Percentiles rank a stretch among this genome's conserved stretches.
These are phyloP conservation scores for Calonectria pseudoreteaudii DNA, from an alignment of 2,329 filamentous ascomycete species.

Conservation along the genomic window DNA sequence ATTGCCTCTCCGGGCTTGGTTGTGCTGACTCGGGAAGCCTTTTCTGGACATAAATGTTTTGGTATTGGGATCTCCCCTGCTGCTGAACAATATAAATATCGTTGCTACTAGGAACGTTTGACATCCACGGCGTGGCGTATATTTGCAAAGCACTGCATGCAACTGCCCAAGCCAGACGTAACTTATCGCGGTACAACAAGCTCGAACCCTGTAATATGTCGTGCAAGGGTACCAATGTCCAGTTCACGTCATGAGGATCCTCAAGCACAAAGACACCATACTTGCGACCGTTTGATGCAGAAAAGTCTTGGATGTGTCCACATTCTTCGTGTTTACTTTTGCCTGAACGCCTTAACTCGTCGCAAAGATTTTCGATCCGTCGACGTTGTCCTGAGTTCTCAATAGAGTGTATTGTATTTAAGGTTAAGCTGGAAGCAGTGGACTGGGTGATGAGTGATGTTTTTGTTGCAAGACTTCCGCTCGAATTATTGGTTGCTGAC, in stretches of 20 bases:
- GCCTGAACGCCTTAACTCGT: not conserved
- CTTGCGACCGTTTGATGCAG: not conserved
- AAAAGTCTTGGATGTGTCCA: not conserved
- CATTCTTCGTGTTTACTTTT: not conserved
- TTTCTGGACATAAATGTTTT: not conserved
- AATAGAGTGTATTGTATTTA: not conserved
- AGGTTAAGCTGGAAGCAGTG: not conserved
- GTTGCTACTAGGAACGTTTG: not conserved
- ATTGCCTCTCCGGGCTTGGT: too few species aligned
- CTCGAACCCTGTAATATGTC: not conserved
- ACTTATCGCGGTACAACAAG: not conserved
- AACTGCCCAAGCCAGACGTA: not conserved
- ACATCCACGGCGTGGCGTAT: not conserved
- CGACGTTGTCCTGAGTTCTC: not conserved
- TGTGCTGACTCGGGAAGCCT: not conserved
- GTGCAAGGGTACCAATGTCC: not conserved
- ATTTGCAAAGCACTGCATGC: not conserved
- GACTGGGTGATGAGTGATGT: not conserved
- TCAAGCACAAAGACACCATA: not conserved
- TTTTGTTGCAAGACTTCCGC: not conserved
- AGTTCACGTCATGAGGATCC: not conserved
- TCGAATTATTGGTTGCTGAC: not conserved
- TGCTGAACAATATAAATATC: not conserved
- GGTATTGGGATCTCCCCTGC: not conserved
- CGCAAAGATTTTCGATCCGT: not conserved